phyloP scores from a whole-genome alignment of 2,329 filamentous ascomycete genomes.

The Verticillium nonalfalfae region DNA sequence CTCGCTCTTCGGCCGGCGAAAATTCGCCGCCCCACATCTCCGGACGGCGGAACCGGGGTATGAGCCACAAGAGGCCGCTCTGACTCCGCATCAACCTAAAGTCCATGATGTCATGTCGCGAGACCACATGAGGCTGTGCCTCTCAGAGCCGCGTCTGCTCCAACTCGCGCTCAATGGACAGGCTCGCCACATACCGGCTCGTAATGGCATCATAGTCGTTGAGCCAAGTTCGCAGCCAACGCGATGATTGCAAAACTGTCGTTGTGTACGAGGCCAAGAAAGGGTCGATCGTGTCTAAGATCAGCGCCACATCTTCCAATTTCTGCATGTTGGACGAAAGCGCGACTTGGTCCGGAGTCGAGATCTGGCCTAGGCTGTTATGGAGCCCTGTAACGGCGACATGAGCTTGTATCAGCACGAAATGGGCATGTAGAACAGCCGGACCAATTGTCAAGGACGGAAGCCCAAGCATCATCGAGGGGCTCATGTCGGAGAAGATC shows the following conservation, averaged over 20 bases:
- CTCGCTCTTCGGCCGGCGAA: background rate
- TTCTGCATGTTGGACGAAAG: background rate
- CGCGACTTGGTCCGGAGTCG: background rate
- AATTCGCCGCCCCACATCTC: slow-evolving; percentile 1
- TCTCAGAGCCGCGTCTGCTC: background rate
- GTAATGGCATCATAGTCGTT: background rate
- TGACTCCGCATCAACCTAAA: background rate
- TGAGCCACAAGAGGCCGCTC: background rate
- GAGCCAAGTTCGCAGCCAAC: background rate
- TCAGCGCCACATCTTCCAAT: background rate
- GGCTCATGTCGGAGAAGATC: background rate
- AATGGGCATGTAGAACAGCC: background rate
- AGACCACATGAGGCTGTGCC: background rate
- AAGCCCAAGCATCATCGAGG: background rate
- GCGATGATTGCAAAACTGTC: background rate
- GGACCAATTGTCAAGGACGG: background rate
- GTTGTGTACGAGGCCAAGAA: background rate
- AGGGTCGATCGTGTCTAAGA: background rate
- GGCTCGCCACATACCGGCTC: background rate
- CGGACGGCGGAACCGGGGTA: background rate
- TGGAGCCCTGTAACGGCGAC: background rate
- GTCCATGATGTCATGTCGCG: background rate
- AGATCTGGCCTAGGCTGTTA: background rate
- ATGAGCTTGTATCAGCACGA: background rate
- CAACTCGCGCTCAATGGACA: background rate